These are phyloP conservation scores for Acanthamoeba royreba DNA, from an alignment of 208 protist species.

Conservation along the genomic window DNA sequence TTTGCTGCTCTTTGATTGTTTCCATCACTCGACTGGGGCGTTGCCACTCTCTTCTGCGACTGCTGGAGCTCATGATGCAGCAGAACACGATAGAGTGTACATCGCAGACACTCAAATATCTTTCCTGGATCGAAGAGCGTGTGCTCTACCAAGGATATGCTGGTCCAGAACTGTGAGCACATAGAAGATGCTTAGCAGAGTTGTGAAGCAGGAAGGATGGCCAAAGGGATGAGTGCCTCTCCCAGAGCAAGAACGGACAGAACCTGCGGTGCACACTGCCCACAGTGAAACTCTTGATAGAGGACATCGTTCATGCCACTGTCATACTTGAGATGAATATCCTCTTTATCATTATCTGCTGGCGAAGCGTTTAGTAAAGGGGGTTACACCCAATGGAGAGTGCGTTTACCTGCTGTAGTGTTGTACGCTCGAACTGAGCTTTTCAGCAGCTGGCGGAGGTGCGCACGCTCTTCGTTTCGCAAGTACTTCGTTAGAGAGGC, in stretches of 20 bases:
- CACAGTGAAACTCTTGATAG: background rate
- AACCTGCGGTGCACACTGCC: background rate
- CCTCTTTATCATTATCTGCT: background rate
- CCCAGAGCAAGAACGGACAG: background rate
- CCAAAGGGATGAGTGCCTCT: background rate
- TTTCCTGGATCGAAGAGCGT: too few species aligned
- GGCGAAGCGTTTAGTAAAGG: background rate
- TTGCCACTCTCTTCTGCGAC: background rate
- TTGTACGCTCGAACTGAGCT: background rate
- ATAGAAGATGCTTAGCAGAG: too few species aligned
- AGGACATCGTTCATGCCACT: background rate
- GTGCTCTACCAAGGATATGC: too few species aligned
- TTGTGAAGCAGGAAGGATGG: background rate
- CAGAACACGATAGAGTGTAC: too few species aligned
- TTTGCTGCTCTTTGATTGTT: background rate
- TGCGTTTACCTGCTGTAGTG: background rate
- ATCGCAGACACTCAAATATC: too few species aligned
- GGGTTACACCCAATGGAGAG: background rate
- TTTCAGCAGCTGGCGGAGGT: background rate
- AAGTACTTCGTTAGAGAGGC: background rate
- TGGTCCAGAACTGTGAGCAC: too few species aligned
- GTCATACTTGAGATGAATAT: background rate
- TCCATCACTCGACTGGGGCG: too few species aligned
- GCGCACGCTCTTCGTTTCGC: background rate
- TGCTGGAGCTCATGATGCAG: too few species aligned